Evolutionary conservation across 2,329 filamentous ascomycete species (phyloP), one percentile per base, ranked within the genome.

Genomic region (Claviceps quebecensis): DNA sequence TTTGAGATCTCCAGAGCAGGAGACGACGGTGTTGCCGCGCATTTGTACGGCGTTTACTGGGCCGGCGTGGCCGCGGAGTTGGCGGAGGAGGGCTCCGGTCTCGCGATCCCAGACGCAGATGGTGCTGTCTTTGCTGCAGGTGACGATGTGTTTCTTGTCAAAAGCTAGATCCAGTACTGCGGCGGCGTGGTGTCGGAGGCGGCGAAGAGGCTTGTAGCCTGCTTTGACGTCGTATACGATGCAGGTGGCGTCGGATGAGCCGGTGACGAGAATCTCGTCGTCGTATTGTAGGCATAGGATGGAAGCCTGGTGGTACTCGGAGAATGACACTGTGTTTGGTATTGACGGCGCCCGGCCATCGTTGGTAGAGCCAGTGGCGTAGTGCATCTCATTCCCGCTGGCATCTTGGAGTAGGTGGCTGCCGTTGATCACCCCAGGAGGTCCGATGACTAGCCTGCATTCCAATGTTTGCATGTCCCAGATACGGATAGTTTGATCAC

Each of bases 21-120:
- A 95, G 34, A 96, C 90, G 47, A 97, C 83, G 6, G 89, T 84
- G 68, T 95, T 91, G 54, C 89, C 91, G 50, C 91, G 86, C 66
- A 98, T 80, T 69, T 97, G 91, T 5, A 98, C 89, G 1, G 93
- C 90, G 63, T 98, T 98, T 58, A 98, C 93, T 1, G 93, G 93
- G 0, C 93, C 93, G 2, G 81, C 76, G 67, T 98, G 93, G 7
- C 91, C 93, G 38, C 80, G 78, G 47, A 98, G 77, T 60, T 87
- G 85, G 61, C 86, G 87, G 47, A 95, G 68, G 46, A 94, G 74
- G 9, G 72, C 70, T 38, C 88, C 87, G 0, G 87, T 93, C 51
- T 78, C 71, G 45, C 93, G 86, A 62, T 95, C 87, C 91, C 91
- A 97, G 23, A 98, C 83, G 63, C 90, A 94, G 63, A 98, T 95